These are phyloP conservation scores for Deuterostichococcus epilithicus DNA, from an alignment of 139 green algal genomes.

Conservation along the genomic window DNA sequence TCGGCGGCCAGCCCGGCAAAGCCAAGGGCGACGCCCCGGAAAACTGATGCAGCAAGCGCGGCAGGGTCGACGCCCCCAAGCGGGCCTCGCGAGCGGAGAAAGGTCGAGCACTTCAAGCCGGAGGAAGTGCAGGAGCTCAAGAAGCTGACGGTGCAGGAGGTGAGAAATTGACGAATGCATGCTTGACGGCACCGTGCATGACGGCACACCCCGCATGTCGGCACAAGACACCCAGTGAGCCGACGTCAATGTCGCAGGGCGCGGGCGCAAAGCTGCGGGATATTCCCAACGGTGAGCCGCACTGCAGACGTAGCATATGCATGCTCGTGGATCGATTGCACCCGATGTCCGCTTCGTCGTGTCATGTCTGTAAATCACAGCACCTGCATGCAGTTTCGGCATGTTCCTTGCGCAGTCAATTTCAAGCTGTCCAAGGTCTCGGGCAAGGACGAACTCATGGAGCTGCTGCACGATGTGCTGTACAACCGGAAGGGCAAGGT, in stretches of 20 bases:
- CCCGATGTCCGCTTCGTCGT: too few relatives aligned
- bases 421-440: constrained; percentile 66
- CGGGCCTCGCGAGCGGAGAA: constrained; percentile 14
- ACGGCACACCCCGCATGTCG: too few relatives aligned
- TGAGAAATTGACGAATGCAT: too few relatives aligned
- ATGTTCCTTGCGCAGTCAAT: constrained; percentile 36
- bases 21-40: too few relatives aligned
- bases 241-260: constrained; percentile 37
- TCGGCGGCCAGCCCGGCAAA: too few relatives aligned
- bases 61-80: too few relatives aligned
- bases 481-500: constrained; percentile 59
- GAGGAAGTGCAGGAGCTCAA: constrained; percentile 7
- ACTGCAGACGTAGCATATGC: background rate
- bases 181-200: too few relatives aligned
- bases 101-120: constrained; percentile 26
- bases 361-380: background rate
- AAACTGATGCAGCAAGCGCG: too few relatives aligned
- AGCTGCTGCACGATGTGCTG: constrained; percentile 53
- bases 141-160: constrained; percentile 13
- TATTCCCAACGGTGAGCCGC: constrained; percentile 62
- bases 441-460: constrained; percentile 54
- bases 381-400: background rate
- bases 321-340: too few relatives aligned
- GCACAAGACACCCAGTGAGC: too few relatives aligned
- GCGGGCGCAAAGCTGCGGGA: constrained; percentile 58